Percentiles rank a stretch among this genome's conserved stretches.
phyloP scores from a whole-genome alignment of 1,284 basidiomycete species.

The Psilocybe mexicana region DNA sequence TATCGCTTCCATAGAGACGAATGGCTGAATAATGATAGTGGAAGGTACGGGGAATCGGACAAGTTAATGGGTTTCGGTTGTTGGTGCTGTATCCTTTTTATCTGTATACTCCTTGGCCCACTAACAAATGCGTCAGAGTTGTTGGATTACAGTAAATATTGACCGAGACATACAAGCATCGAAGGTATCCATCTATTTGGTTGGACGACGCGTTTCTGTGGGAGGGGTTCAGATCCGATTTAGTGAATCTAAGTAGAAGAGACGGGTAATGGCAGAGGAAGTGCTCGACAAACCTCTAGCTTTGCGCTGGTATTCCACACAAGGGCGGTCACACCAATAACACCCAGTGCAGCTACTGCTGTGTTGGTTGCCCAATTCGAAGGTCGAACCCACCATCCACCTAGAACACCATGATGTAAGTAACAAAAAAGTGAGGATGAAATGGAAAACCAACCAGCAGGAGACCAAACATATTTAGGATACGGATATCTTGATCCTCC shows the following conservation, averaged over 20 bases:
- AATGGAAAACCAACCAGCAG: slow-evolving; percentile 48
- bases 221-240: background rate
- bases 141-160: background rate
- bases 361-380: slow-evolving; percentile 74
- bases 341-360: slow-evolving; percentile 57
- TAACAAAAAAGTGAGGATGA: background rate
- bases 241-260: background rate
- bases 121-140: slow-evolving; percentile 25
- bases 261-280: background rate
- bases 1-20: background rate
- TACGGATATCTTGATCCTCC: slow-evolving; percentile 70
- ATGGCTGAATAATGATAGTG: background rate
- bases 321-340: slow-evolving; percentile 56
- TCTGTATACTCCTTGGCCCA: slow-evolving; percentile 53
- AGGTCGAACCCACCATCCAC: slow-evolving; percentile 76
- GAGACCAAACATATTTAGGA: slow-evolving; percentile 72
- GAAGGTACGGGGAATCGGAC: background rate
- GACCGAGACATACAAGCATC: slow-evolving; percentile 50
- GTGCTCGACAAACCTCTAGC: slow-evolving; percentile 45
- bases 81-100: slow-evolving; percentile 19
- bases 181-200: slow-evolving; percentile 62
- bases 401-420: slow-evolving; percentile 31
- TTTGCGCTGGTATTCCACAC: slow-evolving; percentile 64
- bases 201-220: slow-evolving; percentile 38
- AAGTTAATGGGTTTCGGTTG: slow-evolving; percentile 2